Evolutionary conservation across 441 rosid genomes (phyloP).

Genomic region (Macaranga tanarius): DNA sequence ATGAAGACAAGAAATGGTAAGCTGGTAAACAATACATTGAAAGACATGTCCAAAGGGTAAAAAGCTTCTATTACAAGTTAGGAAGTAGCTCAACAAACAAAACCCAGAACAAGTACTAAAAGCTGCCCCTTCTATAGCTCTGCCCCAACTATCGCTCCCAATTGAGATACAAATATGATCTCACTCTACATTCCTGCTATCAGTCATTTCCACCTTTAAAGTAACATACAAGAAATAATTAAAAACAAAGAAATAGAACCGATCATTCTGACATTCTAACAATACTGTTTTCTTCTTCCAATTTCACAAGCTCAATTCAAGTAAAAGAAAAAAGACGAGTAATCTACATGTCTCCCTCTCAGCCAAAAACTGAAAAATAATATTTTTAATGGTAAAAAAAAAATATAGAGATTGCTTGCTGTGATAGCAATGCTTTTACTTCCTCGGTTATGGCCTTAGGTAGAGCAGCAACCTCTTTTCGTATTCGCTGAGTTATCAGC

Average conservation of each 20-base stretch:
- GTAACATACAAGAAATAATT: conserved; percentile 18
- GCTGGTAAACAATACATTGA: background rate
- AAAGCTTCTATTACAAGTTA: conserved; percentile 10
- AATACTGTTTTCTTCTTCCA: conserved; percentile 17
- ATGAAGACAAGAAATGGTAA: background rate
- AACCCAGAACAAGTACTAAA: conserved; percentile 9
- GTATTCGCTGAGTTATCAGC: conserved; percentile 51
- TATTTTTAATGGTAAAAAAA: background rate
- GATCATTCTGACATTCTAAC: conserved; percentile 19
- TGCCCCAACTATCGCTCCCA: conserved; percentile 12
- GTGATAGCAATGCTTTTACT: conserved; percentile 17
- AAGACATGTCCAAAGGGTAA: background rate
- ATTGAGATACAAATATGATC: background rate
- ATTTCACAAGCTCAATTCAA: conserved; percentile 38
- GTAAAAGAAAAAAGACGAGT: conserved; percentile 22
- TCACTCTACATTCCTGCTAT: conserved; percentile 18
- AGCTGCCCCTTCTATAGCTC: conserved; percentile 13
- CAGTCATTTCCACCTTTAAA: conserved; percentile 12
- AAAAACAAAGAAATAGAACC: background rate
- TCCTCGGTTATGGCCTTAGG: conserved; percentile 31
- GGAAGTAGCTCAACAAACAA: conserved; percentile 14
- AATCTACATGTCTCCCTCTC: conserved; percentile 55
- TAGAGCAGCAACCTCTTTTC: conserved; percentile 72
- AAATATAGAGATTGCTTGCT: conserved; percentile 20
- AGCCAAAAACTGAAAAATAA: conserved; percentile 36